Evolutionary conservation across 2,329 filamentous ascomycete genomes (phyloP).

Genomic region (Pseudogymnoascus sp.): DNA sequence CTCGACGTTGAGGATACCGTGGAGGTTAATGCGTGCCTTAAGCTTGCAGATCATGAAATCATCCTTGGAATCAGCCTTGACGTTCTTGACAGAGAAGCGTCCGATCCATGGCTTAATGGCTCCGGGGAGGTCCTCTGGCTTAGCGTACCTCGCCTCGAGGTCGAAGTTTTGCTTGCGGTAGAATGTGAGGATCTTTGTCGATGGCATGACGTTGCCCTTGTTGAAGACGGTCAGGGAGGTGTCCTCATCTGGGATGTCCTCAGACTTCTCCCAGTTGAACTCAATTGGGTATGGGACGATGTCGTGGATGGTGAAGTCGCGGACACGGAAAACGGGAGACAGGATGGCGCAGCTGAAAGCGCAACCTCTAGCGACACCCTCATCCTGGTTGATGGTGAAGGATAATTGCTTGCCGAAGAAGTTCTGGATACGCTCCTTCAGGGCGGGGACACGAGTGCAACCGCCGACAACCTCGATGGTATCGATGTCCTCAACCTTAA

Average conservation of each 20-base stretch:
- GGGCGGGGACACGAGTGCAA: constrained; percentile 82
- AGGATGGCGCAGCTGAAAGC: constrained; percentile 97
- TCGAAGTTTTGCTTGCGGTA: constrained; percentile 98
- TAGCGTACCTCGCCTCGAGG: constrained; percentile 87
- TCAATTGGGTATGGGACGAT: constrained; percentile 98
- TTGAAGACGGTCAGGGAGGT: constrained; percentile 96
- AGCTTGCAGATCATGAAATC: constrained; percentile 99
- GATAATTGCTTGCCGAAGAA: constrained; percentile 93
- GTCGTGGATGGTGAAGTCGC: constrained; percentile 95
- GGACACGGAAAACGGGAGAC: constrained; percentile 95
- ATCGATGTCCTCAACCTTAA: constrained; percentile 89
- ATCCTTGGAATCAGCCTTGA: constrained; percentile 86
- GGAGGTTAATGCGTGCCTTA: constrained; percentile 92
- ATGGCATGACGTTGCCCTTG: constrained; percentile 93
- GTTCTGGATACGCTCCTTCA: constrained; percentile 82
- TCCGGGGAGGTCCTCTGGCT: constrained; percentile 79
- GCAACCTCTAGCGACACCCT: constrained; percentile 90
- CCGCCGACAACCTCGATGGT: constrained; percentile 89
- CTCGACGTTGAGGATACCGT: constrained; percentile 94
- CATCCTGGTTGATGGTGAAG: constrained; percentile 96
- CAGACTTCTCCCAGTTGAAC: constrained; percentile 97
- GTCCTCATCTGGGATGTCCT: constrained; percentile 97
- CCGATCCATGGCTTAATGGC: constrained; percentile 94
- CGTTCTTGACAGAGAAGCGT: constrained; percentile 94
- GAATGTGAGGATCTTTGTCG: constrained; percentile 98